Base-by-base conservation (phyloP, 495 filamentous ascomycete species). In the Talaromyces ruber region DNA sequence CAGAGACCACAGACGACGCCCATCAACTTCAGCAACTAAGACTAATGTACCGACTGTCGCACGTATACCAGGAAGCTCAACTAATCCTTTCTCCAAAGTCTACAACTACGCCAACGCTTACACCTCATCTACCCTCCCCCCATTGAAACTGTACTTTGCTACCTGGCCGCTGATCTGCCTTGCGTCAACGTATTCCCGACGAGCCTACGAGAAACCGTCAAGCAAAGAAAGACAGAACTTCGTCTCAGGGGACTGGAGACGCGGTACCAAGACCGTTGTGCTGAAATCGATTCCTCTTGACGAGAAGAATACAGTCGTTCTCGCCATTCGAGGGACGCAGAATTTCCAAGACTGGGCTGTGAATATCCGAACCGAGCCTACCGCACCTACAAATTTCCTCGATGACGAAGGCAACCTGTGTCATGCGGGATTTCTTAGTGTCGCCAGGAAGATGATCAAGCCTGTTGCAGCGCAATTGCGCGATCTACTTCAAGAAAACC, bases 261-360 rank as follows among this genome's bases (percentile, higher is more conserved):
- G 80, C 0, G 89, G 89, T 16, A 88, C 89, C 22, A 94, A 94
- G 69, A 88, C 90, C 22, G 92, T 92, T 88, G 83, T 91, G 26
- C 85, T 94, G 70, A 92, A 91, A 63, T 86, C 86, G 0, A 74
- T 91, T 11, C 83, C 88, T 4, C 81, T 90, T 66, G 88, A 93
- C 67, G 79, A 90, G 65, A 82, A 86, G 76, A 85, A 91, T 67
- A 86, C 85, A 14, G 84, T 93, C 47, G 85, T 93, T 24, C 88
- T 93, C 66, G 89, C 90, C 34, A 89, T 94, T 58, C 84, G 90
- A 6, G 90, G 90, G 1, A 90, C 82, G 0, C 84, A 90, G 32
- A 89, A 83, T 1, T 89, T 92, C 67, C 85, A 89, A 76, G 90
- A 94, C 72, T 94, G 90, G 90, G 80, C 86, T 3, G 88, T 93